Base-by-base conservation (phyloP, 2,329 filamentous ascomycete genomes). In the Parascedosporium putredinis region DNA sequence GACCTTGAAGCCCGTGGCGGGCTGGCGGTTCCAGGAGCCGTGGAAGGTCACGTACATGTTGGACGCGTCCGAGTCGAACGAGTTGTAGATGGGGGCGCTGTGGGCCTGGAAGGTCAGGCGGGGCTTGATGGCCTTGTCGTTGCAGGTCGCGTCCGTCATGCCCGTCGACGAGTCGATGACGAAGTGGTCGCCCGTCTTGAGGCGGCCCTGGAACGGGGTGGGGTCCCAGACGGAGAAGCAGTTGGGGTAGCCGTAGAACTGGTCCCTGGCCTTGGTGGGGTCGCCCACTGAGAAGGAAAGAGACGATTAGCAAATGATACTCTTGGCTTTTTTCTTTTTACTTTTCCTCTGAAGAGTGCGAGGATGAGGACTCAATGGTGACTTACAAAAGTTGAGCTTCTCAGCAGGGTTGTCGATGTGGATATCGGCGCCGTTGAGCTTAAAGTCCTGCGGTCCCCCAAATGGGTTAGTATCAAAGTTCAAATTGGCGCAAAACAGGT, bases 401-500 rank as follows among this genome's bases (percentile, higher is more conserved):
- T 84, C 81, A 3, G 75, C 79, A 1, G 81, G 80, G 57, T 84
- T 84, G 59, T 82, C 69, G 44, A 72, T 65, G 56, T 79, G 75
- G 49, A 82, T 74, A 48, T 78, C 74, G 23, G 69, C 57, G 42
- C 72, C 72, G 50, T 72, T 64, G 25, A 63, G 68, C 23, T 64
- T 61, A 44, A 83, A 70, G 50, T 82, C 65, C 48, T 50, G 24
- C 4, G 27, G 4, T 18, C 12, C n/a, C n/a, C n/a, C n/a, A n/a
- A 23, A 62, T 12, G 29, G 18, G 33, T 49, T 49, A 49, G 47
- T 25, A 40, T 5, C 18, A 23, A 8, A 10, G 16, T 16, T 16
- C 16, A 22, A 34, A 22, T 22, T 12, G 12, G 7, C 5, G 22
- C 22, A 34, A 33, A 10, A 9, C 3, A 18, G 9, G 27, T 24